Base-by-base conservation (phyloP, 306 rosid species). In the Alnus rubra region DNA sequence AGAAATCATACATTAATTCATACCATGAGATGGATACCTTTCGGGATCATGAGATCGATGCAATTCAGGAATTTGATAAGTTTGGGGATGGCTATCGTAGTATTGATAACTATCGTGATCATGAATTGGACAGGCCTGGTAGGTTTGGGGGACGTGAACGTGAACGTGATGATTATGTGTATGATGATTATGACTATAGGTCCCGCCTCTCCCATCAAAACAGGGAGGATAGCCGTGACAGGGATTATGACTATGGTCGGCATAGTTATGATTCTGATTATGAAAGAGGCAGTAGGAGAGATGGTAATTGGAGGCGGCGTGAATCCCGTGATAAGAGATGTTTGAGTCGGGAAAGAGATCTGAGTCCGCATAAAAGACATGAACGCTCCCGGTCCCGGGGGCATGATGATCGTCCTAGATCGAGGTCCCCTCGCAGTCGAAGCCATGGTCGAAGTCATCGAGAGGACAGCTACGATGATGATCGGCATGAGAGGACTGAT, bases 201-300 rank as follows among this genome's bases (percentile, higher is more conserved):
- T 88, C 98, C n/a, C 89, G 86, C 18, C 79, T 67, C 59, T 80
- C 91, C 50, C 92, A 85, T 81, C 91, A 82, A 74, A 93, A 81
- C 42, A 88, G 96, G 89, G 98, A 93, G 85, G 96, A 86, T 77
- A 93, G 98, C 78, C 87, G 80, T 82, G 99, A 90, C 67, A 88
- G 94, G 85, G 97, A 93, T 82, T 82, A 90, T 75, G 94, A 93
- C 81, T 82, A 87, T 85, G 86, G 88, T 44, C 87, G 87, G 48
- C 88, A 83, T 45, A 90, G 99, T 85, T 92, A 95, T 85, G 97
- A 93, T 90, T 95, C 99, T 78, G 99, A 95, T 83, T 89, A 93
- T 82, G 99, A 93, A 49, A 87, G 91, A 87, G 84, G 94, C 74
- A 84, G 86, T 74, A 88, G 86, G 83, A 93, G 91, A 85, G 99